A percentile compares a stretch with the other conserved stretches of the same genome.
Evolutionary conservation across 805 yeast species (phyloP).

Genomic region (Starmerella riodocensis): DNA sequence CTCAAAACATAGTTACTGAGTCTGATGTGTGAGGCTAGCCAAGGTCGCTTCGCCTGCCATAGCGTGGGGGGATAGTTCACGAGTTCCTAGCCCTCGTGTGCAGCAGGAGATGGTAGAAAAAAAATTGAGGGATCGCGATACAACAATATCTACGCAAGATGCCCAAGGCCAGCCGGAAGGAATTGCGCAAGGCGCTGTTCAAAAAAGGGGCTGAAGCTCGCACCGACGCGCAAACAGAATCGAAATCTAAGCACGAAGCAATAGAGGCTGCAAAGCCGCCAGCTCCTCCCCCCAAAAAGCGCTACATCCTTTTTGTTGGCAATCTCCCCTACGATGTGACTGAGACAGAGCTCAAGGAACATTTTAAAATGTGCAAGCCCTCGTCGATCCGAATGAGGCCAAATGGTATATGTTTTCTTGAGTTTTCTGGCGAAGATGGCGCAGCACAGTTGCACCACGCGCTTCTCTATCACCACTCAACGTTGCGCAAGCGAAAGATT

Average conservation of each 20-base stretch:
- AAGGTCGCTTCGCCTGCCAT: too few species aligned
- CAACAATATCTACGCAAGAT: constrained; percentile 20
- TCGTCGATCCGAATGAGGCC: constrained; percentile 59
- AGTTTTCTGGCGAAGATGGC: constrained; percentile 58
- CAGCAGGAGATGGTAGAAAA: neutral
- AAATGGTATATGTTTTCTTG: constrained; percentile 76
- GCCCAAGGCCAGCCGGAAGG: constrained; percentile 29
- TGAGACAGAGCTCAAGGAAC: constrained; percentile 48
- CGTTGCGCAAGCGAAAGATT: constrained; percentile 57
- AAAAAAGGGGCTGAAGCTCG: constrained; percentile 19
- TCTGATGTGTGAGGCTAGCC: too few species aligned
- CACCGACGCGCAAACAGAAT: constrained; percentile 19
- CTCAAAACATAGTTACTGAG: too few species aligned
- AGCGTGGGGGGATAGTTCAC: too few species aligned
- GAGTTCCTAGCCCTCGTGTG: too few species aligned
- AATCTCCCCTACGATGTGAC: constrained; percentile 66
- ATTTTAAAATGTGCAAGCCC: constrained; percentile 59
- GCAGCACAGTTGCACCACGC: constrained; percentile 75
- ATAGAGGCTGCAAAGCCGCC: constrained; percentile 23
- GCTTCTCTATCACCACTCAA: constrained; percentile 66
- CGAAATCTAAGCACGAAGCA: constrained; percentile 26
- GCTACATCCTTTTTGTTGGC: constrained; percentile 81
- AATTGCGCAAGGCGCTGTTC: constrained; percentile 20
- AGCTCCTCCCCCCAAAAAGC: constrained; percentile 24
- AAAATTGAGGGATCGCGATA: neutral